Evolutionary conservation across 148 eudicot genomes (phyloP).

Genomic region (Rhododendron kiyosumense): DNA sequence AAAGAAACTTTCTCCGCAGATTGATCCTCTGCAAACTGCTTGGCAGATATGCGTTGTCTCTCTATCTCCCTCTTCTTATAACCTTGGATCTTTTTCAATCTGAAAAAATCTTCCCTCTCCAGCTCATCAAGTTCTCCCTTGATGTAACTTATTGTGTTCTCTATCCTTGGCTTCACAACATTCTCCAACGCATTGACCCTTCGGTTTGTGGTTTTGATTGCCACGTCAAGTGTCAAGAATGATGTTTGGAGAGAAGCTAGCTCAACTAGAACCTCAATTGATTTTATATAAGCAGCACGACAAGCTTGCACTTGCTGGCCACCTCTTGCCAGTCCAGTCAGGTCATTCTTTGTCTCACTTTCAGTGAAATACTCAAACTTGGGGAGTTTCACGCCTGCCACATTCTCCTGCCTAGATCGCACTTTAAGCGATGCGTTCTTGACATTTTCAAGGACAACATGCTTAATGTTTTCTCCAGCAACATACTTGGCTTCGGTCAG

Average conservation of each 20-base stretch:
- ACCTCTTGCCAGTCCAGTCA: conserved; percentile 14
- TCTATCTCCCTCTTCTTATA: conserved; percentile 76
- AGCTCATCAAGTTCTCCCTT: conserved; percentile 90
- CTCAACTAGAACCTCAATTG: conserved; percentile 84
- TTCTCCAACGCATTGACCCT: conserved; percentile 86
- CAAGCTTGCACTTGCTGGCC: conserved; percentile 12
- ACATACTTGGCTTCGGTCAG: conserved; percentile 5
- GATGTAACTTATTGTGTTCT: conserved; percentile 74
- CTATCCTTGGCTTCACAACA: conserved; percentile 77
- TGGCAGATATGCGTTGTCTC: conserved; percentile 50
- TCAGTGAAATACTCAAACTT: conserved; percentile 9
- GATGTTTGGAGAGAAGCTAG: conserved; percentile 87
- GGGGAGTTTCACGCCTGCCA: conserved; percentile 9
- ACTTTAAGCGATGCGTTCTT: conserved; percentile 3
- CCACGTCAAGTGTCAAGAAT: conserved; percentile 84
- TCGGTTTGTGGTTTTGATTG: conserved; percentile 84
- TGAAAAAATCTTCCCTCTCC: conserved; percentile 86
- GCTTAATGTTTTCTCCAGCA: conserved; percentile 9
- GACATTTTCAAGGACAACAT: conserved; percentile 10
- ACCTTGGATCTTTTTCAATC: conserved; percentile 88
- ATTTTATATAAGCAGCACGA: conserved; percentile 32
- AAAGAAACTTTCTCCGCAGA: background rate
- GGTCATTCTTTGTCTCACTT: conserved; percentile 9
- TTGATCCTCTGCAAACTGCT: conserved; percentile 4
- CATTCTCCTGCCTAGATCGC: conserved; percentile 11